Conservation (phyloP, 345 rosid genomes). For the Hibiscus tridactylites region DNA sequence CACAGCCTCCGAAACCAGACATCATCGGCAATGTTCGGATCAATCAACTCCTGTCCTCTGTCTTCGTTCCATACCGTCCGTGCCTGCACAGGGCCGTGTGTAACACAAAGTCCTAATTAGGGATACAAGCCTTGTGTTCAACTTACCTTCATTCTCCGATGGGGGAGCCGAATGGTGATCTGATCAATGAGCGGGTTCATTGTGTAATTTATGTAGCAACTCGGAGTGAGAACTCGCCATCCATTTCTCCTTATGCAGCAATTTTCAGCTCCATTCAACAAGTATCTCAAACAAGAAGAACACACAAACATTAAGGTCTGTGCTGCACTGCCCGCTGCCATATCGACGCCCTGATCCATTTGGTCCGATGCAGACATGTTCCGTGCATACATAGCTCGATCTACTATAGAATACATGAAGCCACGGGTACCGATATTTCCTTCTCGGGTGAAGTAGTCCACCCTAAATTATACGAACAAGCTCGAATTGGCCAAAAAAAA, state of each 20-base stretch:
- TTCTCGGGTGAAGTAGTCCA: neutral
- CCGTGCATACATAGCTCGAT: neutral
- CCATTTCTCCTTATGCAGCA: conserved; percentile 23
- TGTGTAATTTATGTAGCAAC: conserved; percentile 27
- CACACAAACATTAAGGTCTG: conserved; percentile 21
- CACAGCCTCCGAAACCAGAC: too few relatives aligned
- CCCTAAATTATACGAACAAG: neutral
- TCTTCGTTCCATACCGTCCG: too few relatives aligned
- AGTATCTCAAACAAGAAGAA: neutral
- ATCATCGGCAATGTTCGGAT: too few relatives aligned
- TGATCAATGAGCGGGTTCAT: neutral
- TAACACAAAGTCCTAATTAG: too few relatives aligned
- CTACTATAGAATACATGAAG: neutral
- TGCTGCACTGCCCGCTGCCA: conserved; percentile 28
- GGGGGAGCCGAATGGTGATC: neutral
- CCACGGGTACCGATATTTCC: neutral
- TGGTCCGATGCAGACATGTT: neutral
- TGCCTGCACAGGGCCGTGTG: too few relatives aligned
- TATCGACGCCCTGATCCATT: conserved; percentile 4
- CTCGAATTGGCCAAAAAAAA: neutral
- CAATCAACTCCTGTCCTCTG: too few relatives aligned
- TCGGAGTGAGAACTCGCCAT: conserved; percentile 25
- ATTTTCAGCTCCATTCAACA: neutral
- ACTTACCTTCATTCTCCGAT: conserved; percentile 19
- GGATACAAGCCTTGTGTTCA: neutral